Evolutionary conservation across 2,329 filamentous ascomycete species (phyloP).

Genomic region (Colletotrichum phormii): DNA sequence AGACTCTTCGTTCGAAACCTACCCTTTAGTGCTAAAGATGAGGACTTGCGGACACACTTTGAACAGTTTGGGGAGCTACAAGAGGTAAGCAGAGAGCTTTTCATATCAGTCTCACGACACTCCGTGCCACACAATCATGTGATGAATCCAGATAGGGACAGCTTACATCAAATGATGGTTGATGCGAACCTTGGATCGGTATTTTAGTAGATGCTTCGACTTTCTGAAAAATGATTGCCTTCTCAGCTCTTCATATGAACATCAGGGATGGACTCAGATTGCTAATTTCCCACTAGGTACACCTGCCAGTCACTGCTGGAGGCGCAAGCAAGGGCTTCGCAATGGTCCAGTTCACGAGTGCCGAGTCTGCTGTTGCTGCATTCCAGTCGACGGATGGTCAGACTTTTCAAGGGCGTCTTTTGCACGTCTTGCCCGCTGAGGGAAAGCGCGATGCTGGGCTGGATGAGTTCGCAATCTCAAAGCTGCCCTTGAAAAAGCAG

Average conservation of each 20-base stretch:
- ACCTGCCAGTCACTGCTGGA: slow-evolving; percentile 80
- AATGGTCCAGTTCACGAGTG: slow-evolving; percentile 81
- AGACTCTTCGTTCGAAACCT: slow-evolving; percentile 92
- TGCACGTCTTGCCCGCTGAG: slow-evolving; percentile 89
- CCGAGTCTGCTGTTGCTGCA: slow-evolving; percentile 80
- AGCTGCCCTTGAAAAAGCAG: slow-evolving; percentile 94
- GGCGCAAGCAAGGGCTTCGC: slow-evolving; percentile 90
- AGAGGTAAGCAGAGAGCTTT: slow-evolving; percentile 77
- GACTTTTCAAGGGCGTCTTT: slow-evolving; percentile 89
- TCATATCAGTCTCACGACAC: slow-evolving; percentile 31
- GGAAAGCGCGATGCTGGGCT: slow-evolving; percentile 84
- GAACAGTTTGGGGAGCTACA: slow-evolving; percentile 78
- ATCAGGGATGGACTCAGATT: slow-evolving; percentile 18
- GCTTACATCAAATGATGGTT: slow-evolving; percentile 90
- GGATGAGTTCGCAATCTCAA: slow-evolving; percentile 90
- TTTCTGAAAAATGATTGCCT: slow-evolving; percentile 71
- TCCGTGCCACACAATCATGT: slow-evolving; percentile 48
- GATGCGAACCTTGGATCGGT: slow-evolving; percentile 91
- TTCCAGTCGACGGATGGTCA: slow-evolving; percentile 84
- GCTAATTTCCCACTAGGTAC: slow-evolving; percentile 71
- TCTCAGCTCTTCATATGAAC: slow-evolving; percentile 33
- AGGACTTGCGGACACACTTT: slow-evolving; percentile 81
- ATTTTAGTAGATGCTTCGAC: slow-evolving; percentile 99
- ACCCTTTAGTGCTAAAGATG: slow-evolving; percentile 81
- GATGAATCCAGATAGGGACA: slow-evolving; percentile 99